phyloP scores from a whole-genome alignment of 1,284 basidiomycete genomes.

The Pyrrhoderma lamaoense region DNA sequence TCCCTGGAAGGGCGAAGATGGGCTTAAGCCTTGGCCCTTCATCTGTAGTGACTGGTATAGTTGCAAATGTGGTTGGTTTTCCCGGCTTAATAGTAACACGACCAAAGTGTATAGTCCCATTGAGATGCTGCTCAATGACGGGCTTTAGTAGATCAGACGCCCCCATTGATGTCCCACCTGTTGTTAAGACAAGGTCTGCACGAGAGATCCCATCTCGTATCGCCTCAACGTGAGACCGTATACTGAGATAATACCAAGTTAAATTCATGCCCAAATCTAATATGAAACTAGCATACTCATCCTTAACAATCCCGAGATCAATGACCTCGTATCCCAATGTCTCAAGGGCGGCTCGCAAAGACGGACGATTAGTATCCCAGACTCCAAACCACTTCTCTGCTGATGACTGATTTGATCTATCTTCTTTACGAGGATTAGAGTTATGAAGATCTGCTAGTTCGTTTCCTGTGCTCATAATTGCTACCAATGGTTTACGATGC shows the following conservation, averaged over 20 bases:
- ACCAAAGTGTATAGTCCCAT: conserved; percentile 75
- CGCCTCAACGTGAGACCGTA: conserved; percentile 52
- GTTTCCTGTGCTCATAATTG: conserved; percentile 80
- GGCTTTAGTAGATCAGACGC: conserved; percentile 82
- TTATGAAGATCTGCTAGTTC: conserved; percentile 66
- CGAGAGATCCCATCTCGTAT: conserved; percentile 49
- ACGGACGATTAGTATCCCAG: conserved; percentile 81
- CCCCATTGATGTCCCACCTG: conserved; percentile 89
- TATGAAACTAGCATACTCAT: conserved; percentile 44
- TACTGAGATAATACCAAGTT: conserved; percentile 30
- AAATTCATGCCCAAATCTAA: conserved; percentile 2
- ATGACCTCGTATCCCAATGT: conserved; percentile 71
- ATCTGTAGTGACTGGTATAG: conserved; percentile 39
- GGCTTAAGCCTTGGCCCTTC: conserved; percentile 36
- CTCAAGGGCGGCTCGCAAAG: conserved; percentile 61
- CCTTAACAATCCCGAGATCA: conserved; percentile 75
- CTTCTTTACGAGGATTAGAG: conserved; percentile 19
- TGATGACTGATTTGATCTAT: conserved; percentile 13
- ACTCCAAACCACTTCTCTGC: conserved; percentile 60
- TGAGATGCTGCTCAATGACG: conserved; percentile 71
- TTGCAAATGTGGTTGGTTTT: conserved; percentile 85
- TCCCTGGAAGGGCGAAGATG: conserved; percentile 81
- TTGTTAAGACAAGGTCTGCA: conserved; percentile 75
- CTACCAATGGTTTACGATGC: conserved; percentile 65
- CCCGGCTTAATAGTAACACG: conserved; percentile 66